Percentiles rank a stretch among this genome's conserved stretches.
Conservation (phyloP, 116 monocot species). For the Zostera marina region DNA sequence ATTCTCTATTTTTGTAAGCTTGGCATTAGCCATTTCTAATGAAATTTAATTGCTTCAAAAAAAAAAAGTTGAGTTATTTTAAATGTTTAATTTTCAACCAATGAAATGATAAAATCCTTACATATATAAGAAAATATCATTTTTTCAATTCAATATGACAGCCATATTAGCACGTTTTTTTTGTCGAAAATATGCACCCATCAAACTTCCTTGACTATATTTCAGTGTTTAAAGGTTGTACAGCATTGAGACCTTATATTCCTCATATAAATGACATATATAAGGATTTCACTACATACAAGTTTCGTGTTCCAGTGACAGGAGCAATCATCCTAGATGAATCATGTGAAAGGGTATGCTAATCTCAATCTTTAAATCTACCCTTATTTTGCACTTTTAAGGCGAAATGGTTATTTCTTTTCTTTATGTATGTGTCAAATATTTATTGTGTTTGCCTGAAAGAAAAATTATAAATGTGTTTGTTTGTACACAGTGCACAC, state of each 20-base stretch:
- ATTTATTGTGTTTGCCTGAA: too few species aligned
- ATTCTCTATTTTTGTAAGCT: too few species aligned
- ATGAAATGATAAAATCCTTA: too few species aligned
- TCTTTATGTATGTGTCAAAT: too few species aligned
- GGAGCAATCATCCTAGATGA: conserved; percentile 96
- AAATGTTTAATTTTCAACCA: too few species aligned
- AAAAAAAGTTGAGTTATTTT: too few species aligned
- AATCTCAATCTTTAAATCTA: not conserved
- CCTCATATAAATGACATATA: conserved; percentile 88
- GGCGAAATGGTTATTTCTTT: too few species aligned
- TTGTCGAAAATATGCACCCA: not conserved
- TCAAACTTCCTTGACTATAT: conserved; percentile 18
- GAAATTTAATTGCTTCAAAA: too few species aligned
- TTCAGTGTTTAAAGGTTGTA: conserved; percentile 88
- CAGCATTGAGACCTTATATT: conserved; percentile 76
- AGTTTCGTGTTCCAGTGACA: conserved; percentile 77
- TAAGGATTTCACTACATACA: conserved; percentile 93
- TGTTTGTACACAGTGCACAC: too few species aligned
- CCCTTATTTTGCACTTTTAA: not conserved
- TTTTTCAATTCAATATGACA: not conserved
- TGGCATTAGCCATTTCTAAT: too few species aligned
- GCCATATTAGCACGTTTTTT: not conserved
- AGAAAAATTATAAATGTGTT: too few species aligned
- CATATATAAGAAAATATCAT: not conserved
- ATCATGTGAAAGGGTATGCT: conserved; percentile 61